Base-by-base conservation (phyloP, 2,329 filamentous ascomycete species). In the Amphichorda felina region DNA sequence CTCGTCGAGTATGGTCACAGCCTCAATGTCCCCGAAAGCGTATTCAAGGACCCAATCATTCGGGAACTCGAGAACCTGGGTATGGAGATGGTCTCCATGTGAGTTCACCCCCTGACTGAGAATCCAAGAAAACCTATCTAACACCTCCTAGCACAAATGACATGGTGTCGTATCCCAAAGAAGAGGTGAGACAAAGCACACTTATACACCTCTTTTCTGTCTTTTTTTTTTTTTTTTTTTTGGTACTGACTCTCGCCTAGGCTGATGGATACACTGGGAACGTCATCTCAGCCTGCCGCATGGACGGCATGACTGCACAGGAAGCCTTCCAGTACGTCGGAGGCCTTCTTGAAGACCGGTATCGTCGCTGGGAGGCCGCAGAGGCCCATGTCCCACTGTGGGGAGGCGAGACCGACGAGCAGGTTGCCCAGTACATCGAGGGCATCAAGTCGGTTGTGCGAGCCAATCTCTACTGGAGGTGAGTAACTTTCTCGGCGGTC, bases 31-130 rank as follows among this genome's bases (percentile, higher is more conserved):
- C 45, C 45, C 13, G 44, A 46, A 7, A 34, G 42, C n/a, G 39
- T 46, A 9, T 49, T 49, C 35, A 19, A 42, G 4, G 16, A 44
- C 14, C 40, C 41, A 1, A 11, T 34, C 14, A 42, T 49, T 15
- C 39, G 41, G 29, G 42, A 45, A 26, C 30, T 49, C 16, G 45
- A 49, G 33, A 21, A 32, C 8, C 35, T 49, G 1, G 46, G 46
- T 2, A 35, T 43, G 14, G 46, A 49, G n/a, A 41, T 49, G 36
- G 41, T 49, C 3, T 38, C 40, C 17, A 46, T 49, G 46, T 46
- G 35, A 38, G 44, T 33, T 15, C 27, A 7, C 6, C 15, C 13
- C 27, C 13, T 29, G 13, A 6, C 27, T 16, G 15, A 29, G 13
- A 29, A 29, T 29, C 15, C n/a, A 29, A n/a, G 6, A 14, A 29